Base-by-base conservation (phyloP, 352 stramenopile species). In the Globisporangium lucens region DNA sequence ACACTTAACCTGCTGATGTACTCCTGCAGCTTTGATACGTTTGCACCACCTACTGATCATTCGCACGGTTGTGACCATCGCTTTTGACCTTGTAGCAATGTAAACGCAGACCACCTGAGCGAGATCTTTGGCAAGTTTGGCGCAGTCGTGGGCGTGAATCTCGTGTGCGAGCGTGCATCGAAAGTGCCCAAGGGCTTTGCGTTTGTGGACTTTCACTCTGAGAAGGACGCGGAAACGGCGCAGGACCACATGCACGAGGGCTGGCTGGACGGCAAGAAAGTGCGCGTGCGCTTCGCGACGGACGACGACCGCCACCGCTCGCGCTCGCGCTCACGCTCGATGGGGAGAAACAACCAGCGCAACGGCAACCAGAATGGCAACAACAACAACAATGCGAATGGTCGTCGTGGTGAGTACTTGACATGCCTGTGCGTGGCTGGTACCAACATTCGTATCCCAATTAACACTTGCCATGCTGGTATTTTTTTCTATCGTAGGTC, bases 111-210 rank as follows among this genome's bases (percentile, higher is more conserved):
- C 59, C 88, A 96, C 59, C 65, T 96, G 66, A 76, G 66, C 57
- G 88, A 96, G 72, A 94, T 96, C 72, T 96, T 94, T 69, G 85
- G 83, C 70, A 96, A 94, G 75, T 96, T 96, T 70, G 88, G 86
- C 5, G 46, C 67, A 35, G 86, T 96, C 6, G 36, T 78, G 30
- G 68, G 71, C 24, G 88, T 94, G 38, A 75, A 86, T 2, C 67
- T 93, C 63, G 72, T 78, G 33, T 51, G 52, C 24, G 72, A 82
- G 29, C 58, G 35, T 20, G 56, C 56, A 15, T 75, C 78, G n/a
- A 65, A 66, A 24, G 63, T 82, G 15, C 71, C 80, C 0, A 64
- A 70, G 46, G 78, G 73, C 15, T 65, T 75, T 24, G 85, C 85
- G 35, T 67, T 91, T 27, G 79, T 96, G 36, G 75, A 75, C 3